phyloP scores from a whole-genome alignment of 2,329 filamentous ascomycete genomes.

The Madurella mycetomatis region DNA sequence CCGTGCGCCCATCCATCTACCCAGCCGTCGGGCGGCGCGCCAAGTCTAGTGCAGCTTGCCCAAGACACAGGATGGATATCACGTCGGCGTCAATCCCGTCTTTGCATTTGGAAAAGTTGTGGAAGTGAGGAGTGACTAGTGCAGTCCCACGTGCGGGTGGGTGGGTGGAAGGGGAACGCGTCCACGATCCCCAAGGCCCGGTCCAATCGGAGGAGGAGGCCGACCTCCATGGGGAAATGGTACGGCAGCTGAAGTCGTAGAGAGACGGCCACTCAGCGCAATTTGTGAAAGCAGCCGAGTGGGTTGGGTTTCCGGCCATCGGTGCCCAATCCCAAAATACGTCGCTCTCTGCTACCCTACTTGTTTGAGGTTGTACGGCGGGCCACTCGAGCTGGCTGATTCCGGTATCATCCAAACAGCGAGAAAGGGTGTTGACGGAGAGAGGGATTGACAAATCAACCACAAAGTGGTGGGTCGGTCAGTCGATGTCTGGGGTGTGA shows the following conservation, averaged over 20 bases:
- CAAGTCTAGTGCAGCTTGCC: background rate
- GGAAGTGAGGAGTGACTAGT: background rate
- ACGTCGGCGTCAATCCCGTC: background rate
- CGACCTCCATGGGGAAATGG: slow-evolving; percentile 1
- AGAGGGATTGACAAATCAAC: no score
- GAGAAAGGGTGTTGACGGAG: background rate
- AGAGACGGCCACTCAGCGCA: slow-evolving; percentile 2
- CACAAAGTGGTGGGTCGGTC: no score
- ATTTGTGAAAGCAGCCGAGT: background rate
- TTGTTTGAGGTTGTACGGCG: background rate
- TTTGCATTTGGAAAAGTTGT: background rate
- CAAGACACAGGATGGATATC: background rate
- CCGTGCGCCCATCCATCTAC: background rate
- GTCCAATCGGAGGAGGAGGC: background rate
- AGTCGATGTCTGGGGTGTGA: background rate
- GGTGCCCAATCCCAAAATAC: slow-evolving; percentile 11
- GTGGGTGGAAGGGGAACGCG: background rate
- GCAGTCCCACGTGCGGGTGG: background rate
- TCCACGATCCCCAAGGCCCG: background rate
- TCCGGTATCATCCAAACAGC: background rate
- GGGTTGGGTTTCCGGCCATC: slow-evolving; percentile 11
- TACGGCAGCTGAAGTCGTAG: slow-evolving; percentile 2
- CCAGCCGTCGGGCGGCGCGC: no score
- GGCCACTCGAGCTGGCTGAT: background rate
- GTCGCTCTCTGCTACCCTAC: slow-evolving; percentile 2